phyloP scores from a whole-genome alignment of 805 yeast genomes.

The Cyberlindnera euphorbiae region DNA sequence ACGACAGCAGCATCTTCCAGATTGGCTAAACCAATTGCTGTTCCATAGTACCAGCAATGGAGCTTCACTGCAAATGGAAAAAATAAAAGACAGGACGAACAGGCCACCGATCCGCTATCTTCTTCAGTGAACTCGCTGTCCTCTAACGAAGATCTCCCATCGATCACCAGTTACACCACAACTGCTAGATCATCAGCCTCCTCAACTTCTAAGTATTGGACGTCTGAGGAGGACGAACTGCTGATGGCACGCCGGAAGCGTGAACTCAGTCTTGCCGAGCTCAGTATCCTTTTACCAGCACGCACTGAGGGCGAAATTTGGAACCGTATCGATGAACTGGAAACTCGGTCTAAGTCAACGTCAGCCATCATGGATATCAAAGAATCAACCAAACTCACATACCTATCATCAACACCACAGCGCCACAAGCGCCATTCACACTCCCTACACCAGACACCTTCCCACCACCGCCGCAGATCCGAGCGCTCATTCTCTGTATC shows the following conservation, averaged over 20 bases:
- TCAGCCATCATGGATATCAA: conserved; percentile 2
- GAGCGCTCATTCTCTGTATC: conserved; percentile 13
- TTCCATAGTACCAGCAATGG: conserved; percentile 11
- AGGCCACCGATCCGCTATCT: conserved; percentile 11
- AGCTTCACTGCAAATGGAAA: conserved; percentile 4
- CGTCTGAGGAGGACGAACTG: conserved; percentile 66
- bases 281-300: conserved; percentile 65
- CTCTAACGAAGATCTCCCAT: conserved; percentile 8
- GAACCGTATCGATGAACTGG: conserved; percentile 49
- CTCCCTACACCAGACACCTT: conserved; percentile 2
- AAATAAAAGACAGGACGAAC: neutral
- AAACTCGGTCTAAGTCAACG: conserved; percentile 10
- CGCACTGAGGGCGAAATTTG: conserved; percentile 73
- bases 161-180: too few relatives aligned
- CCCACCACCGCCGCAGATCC: conserved; percentile 3
- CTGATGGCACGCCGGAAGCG: conserved; percentile 48
- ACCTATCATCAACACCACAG: conserved; percentile 10
- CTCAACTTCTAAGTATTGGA: conserved; percentile 31
- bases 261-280: conserved; percentile 66
- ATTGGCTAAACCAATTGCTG: conserved; percentile 3
- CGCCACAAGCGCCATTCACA: conserved; percentile 12
- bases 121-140: conserved; percentile 7
- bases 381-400: conserved; percentile 7
- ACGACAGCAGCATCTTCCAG: neutral
- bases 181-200: conserved; percentile 1